Conservation (phyloP, 2,329 filamentous ascomycete genomes). For the Ceratocystis cubensis region DNA sequence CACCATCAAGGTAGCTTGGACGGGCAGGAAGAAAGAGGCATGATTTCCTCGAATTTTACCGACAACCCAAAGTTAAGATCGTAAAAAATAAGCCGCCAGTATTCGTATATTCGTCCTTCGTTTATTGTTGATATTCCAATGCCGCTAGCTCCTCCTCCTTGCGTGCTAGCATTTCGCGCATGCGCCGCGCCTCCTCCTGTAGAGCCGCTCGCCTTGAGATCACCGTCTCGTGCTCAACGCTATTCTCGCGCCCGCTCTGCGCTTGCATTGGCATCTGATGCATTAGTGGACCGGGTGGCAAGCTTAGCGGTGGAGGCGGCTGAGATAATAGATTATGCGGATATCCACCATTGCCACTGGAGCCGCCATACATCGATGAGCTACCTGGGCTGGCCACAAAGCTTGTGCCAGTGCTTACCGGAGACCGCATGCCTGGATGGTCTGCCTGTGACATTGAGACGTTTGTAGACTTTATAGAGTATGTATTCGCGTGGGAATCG, state of each 20-base stretch:
- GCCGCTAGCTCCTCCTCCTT: conserved; percentile 61
- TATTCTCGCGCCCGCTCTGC: conserved; percentile 12
- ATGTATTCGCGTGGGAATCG: conserved; percentile 12
- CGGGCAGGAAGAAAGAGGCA: neutral
- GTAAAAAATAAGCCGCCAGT: neutral
- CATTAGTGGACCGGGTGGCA: neutral
- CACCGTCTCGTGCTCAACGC: conserved; percentile 22
- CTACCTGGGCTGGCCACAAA: conserved; percentile 16
- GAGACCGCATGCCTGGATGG: conserved; percentile 12
- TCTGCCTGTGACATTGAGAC: conserved; percentile 3
- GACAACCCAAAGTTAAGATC: neutral
- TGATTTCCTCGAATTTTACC: neutral
- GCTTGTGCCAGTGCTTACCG: conserved; percentile 9
- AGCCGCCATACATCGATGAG: neutral
- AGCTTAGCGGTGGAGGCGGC: conserved; percentile 9
- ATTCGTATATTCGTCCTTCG: conserved; percentile 18
- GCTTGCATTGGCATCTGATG: neutral
- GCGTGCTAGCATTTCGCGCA: conserved; percentile 57
- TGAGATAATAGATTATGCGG: conserved; percentile 2
- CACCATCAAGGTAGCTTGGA: neutral
- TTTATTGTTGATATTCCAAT: conserved; percentile 22
- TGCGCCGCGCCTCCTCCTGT: conserved; percentile 60
- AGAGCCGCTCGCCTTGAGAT: conserved; percentile 52
- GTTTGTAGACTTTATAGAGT: neutral
- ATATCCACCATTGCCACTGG: neutral